phyloP scores from a whole-genome alignment of 148 eudicot genomes.

The Cornus controversa region DNA sequence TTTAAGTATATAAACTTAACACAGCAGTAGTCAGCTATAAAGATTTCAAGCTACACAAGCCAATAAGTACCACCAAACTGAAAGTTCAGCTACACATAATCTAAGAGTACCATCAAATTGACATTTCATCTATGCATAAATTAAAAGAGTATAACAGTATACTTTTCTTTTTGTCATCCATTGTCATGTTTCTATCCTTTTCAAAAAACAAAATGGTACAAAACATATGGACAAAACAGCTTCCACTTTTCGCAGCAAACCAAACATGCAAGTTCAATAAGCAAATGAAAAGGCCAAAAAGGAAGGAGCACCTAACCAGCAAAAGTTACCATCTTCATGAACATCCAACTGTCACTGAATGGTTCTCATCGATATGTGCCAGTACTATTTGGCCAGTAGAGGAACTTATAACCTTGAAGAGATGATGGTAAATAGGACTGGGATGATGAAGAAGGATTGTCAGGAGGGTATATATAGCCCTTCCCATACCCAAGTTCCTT shows the following conservation, averaged over 20 bases:
- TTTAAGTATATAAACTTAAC: no score
- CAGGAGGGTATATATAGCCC: conserved; percentile 80
- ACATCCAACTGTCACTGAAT: neutral
- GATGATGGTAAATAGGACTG: conserved; percentile 70
- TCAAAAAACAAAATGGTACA: neutral
- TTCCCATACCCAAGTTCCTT: conserved; percentile 77
- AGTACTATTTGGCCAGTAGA: conserved; percentile 46
- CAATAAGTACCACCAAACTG: no score
- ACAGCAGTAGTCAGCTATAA: no score
- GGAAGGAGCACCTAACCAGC: neutral
- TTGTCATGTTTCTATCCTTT: neutral
- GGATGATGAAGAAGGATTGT: conserved; percentile 40
- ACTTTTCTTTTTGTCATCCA: neutral
- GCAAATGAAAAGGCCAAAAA: neutral
- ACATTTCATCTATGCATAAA: neutral
- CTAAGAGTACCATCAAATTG: neutral
- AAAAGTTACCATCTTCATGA: neutral
- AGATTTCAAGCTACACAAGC: no score
- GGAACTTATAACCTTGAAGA: conserved; percentile 71
- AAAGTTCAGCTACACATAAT: no score
- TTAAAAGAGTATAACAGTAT: no score
- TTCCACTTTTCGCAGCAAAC: neutral
- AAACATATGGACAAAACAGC: neutral
- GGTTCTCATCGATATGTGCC: conserved; percentile 14
- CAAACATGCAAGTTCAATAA: neutral